These are phyloP conservation scores for Lumnitzera littorea DNA, from an alignment of 345 rosid genomes.

Conservation along the genomic window DNA sequence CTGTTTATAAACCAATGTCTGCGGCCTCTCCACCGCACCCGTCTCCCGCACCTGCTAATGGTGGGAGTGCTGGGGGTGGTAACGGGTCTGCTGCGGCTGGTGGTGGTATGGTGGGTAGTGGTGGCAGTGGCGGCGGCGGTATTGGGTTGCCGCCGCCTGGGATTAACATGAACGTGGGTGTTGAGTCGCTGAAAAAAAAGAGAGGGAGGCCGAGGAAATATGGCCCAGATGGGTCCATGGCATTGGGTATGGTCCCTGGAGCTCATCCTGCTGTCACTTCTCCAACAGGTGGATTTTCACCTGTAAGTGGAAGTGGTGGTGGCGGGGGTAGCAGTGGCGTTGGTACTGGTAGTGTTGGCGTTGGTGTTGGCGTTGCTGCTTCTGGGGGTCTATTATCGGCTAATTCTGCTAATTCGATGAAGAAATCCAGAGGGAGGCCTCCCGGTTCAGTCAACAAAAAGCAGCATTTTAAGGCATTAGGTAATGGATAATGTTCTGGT, in stretches of 20 bases:
- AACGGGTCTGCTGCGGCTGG: conserved; percentile 8
- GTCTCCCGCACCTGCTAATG: conserved; percentile 1
- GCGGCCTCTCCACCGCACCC: conserved; percentile 11
- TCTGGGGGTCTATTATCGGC: conserved; percentile 10
- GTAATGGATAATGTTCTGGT: conserved; percentile 19
- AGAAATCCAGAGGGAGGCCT: conserved; percentile 82
- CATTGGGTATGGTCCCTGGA: conserved; percentile 24
- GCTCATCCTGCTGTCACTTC: conserved; percentile 9
- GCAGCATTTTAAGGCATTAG: conserved; percentile 43
- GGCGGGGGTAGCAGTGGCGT: not conserved
- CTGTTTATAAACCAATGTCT: conserved; percentile 14
- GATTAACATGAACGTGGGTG: conserved; percentile 26
- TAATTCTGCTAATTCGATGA: conserved; percentile 33
- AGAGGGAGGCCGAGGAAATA: conserved; percentile 74
- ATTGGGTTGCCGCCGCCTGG: conserved; percentile 9
- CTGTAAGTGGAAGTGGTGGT: conserved; percentile 3
- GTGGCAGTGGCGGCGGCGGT: conserved; percentile 10
- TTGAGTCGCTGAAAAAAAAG: conserved; percentile 42
- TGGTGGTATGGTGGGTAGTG: conserved; percentile 4
- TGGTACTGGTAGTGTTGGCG: conserved; percentile 5
- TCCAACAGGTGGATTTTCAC: conserved; percentile 6
- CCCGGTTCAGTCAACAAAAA: conserved; percentile 69
- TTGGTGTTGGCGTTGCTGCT: conserved; percentile 19
- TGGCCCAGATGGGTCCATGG: conserved; percentile 51
- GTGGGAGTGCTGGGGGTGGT: conserved; percentile 6